These are phyloP conservation scores for Cenchrus purpureus DNA, from an alignment of 176 grass and related monocot species.

Conservation along the genomic window DNA sequence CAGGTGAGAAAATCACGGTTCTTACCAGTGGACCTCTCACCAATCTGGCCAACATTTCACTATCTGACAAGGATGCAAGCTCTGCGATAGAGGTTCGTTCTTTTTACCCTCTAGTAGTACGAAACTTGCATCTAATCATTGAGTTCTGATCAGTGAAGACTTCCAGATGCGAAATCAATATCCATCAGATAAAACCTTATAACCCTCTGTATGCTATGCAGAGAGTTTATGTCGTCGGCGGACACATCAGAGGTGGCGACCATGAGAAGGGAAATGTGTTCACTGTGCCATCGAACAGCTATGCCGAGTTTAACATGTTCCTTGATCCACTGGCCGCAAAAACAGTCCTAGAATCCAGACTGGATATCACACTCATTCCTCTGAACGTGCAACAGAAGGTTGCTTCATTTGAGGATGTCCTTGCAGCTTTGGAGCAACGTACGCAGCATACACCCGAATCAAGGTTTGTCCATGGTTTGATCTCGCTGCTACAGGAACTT, in stretches of 20 bases:
- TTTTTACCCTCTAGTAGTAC: background rate
- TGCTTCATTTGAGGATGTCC: conserved; percentile 55
- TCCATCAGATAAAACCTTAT: background rate
- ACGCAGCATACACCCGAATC: conserved; percentile 61
- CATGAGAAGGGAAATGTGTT: conserved; percentile 74
- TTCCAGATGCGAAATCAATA: background rate
- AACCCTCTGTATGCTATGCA: conserved; percentile 33
- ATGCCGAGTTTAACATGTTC: conserved; percentile 87
- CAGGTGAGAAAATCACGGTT: conserved; percentile 60
- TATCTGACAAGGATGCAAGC: conserved; percentile 55
- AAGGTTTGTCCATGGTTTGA: conserved; percentile 55
- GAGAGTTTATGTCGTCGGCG: conserved; percentile 79
- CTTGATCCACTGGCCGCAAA: conserved; percentile 86
- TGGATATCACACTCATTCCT: conserved; percentile 73
- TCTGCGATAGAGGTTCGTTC: conserved; percentile 70
- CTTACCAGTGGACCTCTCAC: conserved; percentile 85
- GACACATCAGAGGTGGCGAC: conserved; percentile 45
- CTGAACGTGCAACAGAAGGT: conserved; percentile 55
- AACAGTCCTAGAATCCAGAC: conserved; percentile 59
- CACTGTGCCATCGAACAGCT: conserved; percentile 61
- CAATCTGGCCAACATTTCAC: conserved; percentile 77
- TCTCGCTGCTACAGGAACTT: conserved; percentile 64
- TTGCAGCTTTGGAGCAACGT: conserved; percentile 38
- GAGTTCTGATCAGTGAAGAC: background rate
- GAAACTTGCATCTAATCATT: background rate